Conservation (phyloP, 2,329 filamentous ascomycete genomes). For the Cladophialophora carrionii region DNA sequence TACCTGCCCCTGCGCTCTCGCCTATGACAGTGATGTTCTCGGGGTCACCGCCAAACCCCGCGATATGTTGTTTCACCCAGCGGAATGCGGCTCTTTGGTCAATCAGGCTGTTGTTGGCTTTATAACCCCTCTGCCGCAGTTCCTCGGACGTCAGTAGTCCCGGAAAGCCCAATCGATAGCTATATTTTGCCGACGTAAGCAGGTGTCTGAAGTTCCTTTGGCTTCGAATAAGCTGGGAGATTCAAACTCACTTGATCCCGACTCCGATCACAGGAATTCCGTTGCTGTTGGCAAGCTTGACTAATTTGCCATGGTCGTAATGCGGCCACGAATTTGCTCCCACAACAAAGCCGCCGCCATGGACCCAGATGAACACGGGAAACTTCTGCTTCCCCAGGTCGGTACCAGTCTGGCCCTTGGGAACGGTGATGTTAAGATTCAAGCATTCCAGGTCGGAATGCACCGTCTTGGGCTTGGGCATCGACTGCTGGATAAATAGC, state of each 20-base stretch:
- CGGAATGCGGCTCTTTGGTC: slow-evolving; percentile 47
- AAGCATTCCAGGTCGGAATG: slow-evolving; percentile 56
- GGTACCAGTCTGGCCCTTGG: slow-evolving; percentile 39
- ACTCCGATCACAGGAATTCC: slow-evolving; percentile 54
- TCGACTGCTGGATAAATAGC: slow-evolving; percentile 53
- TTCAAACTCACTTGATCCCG: slow-evolving; percentile 48
- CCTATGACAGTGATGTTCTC: slow-evolving; percentile 49
- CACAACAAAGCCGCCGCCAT: slow-evolving; percentile 63
- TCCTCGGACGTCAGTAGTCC: slow-evolving; percentile 57
- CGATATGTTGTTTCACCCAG: slow-evolving; percentile 49
- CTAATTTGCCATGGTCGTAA: slow-evolving; percentile 53
- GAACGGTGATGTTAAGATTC: slow-evolving; percentile 58
- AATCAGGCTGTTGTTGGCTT: slow-evolving; percentile 51
- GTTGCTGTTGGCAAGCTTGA: slow-evolving; percentile 50
- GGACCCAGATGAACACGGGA: slow-evolving; percentile 61
- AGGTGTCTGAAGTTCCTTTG: background rate
- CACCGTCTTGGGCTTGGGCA: slow-evolving; percentile 47
- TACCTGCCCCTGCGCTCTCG: slow-evolving; percentile 55
- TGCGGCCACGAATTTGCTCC: slow-evolving; percentile 60
- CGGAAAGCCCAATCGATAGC: slow-evolving; percentile 53
- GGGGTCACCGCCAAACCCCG: slow-evolving; percentile 49
- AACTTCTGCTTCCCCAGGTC: slow-evolving; percentile 56
- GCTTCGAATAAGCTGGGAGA: background rate
- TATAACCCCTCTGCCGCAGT: slow-evolving; percentile 51
- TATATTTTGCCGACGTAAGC: slow-evolving; percentile 33